These are phyloP conservation scores for Hibiscus trionum DNA, from an alignment of 345 rosid species.

Conservation along the genomic window DNA sequence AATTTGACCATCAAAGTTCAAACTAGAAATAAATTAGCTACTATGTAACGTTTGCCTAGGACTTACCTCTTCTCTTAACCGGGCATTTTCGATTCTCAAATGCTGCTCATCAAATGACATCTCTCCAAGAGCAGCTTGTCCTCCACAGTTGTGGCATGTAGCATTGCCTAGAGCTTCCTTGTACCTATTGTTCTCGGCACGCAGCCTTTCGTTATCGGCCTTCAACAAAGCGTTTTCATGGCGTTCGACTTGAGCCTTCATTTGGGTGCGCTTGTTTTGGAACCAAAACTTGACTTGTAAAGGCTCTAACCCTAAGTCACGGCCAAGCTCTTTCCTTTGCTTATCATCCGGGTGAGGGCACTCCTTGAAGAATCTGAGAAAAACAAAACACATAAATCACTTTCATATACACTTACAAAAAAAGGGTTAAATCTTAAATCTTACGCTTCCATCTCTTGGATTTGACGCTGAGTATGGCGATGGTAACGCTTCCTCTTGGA, in stretches of 20 bases:
- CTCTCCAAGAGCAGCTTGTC: constrained; percentile 80
- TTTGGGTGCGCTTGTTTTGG: constrained; percentile 92
- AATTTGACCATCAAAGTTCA: too few species aligned
- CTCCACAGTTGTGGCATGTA: constrained; percentile 87
- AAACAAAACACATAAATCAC: background rate
- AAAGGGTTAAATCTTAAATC: constrained; percentile 13
- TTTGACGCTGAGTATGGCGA: constrained; percentile 92
- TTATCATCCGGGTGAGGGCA: constrained; percentile 95
- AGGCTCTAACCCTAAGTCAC: constrained; percentile 71
- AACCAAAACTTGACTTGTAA: constrained; percentile 95
- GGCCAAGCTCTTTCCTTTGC: constrained; percentile 83
- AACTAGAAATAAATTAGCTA: too few species aligned
- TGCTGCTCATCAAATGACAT: constrained; percentile 97
- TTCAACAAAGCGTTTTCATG: constrained; percentile 69
- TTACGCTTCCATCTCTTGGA: constrained; percentile 94
- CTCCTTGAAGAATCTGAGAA: constrained; percentile 73
- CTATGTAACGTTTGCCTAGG: too few species aligned
- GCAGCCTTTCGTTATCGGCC: constrained; percentile 78
- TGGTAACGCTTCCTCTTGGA: constrained; percentile 80
- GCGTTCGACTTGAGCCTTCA: constrained; percentile 69
- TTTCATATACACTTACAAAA: background rate
- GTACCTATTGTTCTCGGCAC: constrained; percentile 71
- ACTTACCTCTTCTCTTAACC: constrained; percentile 76
- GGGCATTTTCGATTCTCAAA: constrained; percentile 79
- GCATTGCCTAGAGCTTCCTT: constrained; percentile 69